These are phyloP conservation scores for Saturnispora serradocipensis DNA, from an alignment of 805 yeast genomes.

Conservation along the genomic window DNA sequence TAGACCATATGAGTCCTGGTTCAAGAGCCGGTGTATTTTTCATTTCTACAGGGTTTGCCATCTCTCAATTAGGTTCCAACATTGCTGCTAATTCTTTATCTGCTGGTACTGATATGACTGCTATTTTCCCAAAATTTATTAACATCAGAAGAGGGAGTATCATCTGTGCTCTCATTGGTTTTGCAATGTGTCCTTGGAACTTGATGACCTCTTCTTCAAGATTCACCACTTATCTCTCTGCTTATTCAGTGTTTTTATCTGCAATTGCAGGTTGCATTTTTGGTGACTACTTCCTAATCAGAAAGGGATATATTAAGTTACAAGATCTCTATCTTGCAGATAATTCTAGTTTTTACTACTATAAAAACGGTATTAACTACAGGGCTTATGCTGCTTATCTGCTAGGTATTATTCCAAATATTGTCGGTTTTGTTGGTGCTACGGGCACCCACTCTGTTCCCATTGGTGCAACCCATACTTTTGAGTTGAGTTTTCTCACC, in stretches of 20 bases:
- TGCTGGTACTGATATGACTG: constrained; percentile 44
- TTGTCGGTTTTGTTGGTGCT: constrained; percentile 21
- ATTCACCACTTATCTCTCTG: constrained; percentile 24
- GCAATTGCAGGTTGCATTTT: constrained; percentile 32
- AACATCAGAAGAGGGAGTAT: constrained; percentile 39
- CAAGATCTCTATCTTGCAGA: constrained; percentile 11
- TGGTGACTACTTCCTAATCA: constrained; percentile 32
- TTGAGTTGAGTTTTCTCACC: constrained; percentile 25
- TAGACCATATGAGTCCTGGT: constrained; percentile 30
- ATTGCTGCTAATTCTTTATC: constrained; percentile 33
- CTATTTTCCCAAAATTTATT: constrained; percentile 35
- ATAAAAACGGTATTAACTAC: constrained; percentile 31
- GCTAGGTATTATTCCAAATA: constrained; percentile 15
- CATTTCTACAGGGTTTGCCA: constrained; percentile 33
- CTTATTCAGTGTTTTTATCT: constrained; percentile 30
- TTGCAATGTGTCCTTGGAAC: constrained; percentile 35
- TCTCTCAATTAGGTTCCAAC: constrained; percentile 33
- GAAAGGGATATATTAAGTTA: constrained; percentile 30
- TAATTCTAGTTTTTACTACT: constrained; percentile 17
- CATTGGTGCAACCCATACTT: constrained; percentile 11
- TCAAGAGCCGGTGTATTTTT: constrained; percentile 44
- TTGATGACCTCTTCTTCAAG: constrained; percentile 28
- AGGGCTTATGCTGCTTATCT: constrained; percentile 13
- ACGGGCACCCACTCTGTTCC: constrained; percentile 11
- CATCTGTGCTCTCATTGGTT: constrained; percentile 27